These are phyloP conservation scores for Beauveria australis DNA, from an alignment of 2,329 filamentous ascomycete species.

Conservation along the genomic window DNA sequence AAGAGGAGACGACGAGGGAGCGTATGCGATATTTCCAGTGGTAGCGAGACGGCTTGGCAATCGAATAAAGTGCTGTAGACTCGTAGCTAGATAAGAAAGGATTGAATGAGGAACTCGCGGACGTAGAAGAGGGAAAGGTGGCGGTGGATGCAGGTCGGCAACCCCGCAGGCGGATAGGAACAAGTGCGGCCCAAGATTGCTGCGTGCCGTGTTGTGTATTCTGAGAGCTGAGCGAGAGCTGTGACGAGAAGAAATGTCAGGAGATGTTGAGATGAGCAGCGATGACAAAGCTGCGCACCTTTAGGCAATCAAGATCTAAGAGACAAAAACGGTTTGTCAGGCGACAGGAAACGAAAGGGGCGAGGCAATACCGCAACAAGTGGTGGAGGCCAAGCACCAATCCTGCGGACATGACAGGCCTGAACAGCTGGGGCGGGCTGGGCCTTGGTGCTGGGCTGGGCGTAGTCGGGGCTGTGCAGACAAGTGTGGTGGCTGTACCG, in stretches of 20 bases:
- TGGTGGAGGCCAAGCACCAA: slow-evolving; percentile 8
- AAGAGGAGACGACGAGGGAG: not conserved
- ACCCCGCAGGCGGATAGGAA: slow-evolving; percentile 12
- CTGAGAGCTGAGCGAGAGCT: not conserved
- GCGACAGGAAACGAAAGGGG: slow-evolving; percentile 3
- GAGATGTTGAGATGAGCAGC: not conserved
- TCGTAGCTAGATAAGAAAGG: not conserved
- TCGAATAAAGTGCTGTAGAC: not conserved
- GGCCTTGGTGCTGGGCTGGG: not conserved
- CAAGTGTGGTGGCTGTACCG: too few species aligned
- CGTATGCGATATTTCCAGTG: not conserved
- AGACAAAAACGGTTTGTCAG: not conserved
- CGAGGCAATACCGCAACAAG: not conserved
- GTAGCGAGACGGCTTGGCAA: not conserved
- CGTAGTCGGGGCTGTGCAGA: not conserved
- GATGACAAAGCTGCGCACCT: not conserved
- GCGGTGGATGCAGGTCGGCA: slow-evolving; percentile 6
- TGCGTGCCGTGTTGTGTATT: not conserved
- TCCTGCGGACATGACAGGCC: not conserved
- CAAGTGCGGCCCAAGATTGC: slow-evolving; percentile 1
- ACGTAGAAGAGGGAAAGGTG: not conserved
- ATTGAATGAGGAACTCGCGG: not conserved
- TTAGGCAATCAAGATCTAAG: not conserved
- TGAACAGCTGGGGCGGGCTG: not conserved
- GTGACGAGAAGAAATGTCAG: not conserved